Evolutionary conservation across 108 stramenopile genomes (phyloP), one percentile per base, ranked within the genome.

Genomic region (Cyclotella sp.): DNA sequence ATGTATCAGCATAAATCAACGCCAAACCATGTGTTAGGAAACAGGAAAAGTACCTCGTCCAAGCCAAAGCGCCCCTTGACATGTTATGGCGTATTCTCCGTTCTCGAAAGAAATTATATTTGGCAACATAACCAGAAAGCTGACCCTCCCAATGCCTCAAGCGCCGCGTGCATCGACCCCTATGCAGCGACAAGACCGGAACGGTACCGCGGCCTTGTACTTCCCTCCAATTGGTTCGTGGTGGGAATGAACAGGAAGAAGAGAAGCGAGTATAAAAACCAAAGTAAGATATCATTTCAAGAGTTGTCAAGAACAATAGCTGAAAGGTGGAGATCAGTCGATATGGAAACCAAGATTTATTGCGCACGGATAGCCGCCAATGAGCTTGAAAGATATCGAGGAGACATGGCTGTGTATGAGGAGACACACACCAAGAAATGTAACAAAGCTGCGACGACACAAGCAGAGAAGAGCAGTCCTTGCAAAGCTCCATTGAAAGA

Each of bases 31-130:
- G 34, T 6, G 2, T 6, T 34, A 34, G 34, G 34, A 34, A 34
- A 2, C 6, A 34, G 34, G 6, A 6, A 34, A 34, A 34, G 34
- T 34, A n/a, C n/a, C 52, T 28, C 59, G 8, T 30, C 30, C 0
- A 62, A 62, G 19, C 61, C 61, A 15, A 62, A 62, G 24, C 29
- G 61, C 11, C 61, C 61, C 13, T 62, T 62, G 34, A 62, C 61
- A 1, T 15, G 29, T 16, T 62, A 62, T 30, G 34, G 34, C 39
- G 3, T 62, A n/a, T 62, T 62, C 34, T 14, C 34, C 4, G 11
- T 12, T 34, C 61, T 62, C 15, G 61, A 62, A 62, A 2, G 61
- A 13, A 39, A 62, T 40, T 41, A 62, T 30, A 62, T 62, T 12
- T 15, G 28, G 34, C 61, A 62, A 40, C 10, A 9, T 16, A 39